Conservation (phyloP, 2,329 filamentous ascomycete genomes). For the Microascus cirrosus region DNA sequence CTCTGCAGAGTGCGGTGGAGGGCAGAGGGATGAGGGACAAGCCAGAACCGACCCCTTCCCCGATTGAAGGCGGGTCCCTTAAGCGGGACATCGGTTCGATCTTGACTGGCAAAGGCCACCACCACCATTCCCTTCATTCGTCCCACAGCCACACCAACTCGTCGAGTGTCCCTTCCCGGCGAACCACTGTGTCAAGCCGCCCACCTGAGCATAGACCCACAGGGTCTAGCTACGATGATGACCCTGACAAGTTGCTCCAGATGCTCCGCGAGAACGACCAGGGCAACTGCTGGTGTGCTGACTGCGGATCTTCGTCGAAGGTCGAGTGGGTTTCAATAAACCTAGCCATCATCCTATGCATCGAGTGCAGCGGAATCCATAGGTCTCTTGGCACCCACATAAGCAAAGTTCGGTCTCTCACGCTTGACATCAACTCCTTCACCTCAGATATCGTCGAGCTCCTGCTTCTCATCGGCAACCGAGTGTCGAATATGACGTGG, state of each 20-base stretch:
- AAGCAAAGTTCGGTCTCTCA: constrained; percentile 91
- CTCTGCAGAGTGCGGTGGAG: constrained; percentile 90
- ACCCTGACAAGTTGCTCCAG: constrained; percentile 76
- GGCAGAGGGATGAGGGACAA: constrained; percentile 52
- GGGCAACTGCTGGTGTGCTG: constrained; percentile 87
- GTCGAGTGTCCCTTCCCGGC: constrained; percentile 56
- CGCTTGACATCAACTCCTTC: constrained; percentile 90
- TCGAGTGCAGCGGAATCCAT: constrained; percentile 96
- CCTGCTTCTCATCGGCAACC: constrained; percentile 81
- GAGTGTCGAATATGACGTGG: constrained; percentile 94
- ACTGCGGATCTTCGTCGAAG: constrained; percentile 84
- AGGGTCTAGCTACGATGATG: constrained; percentile 67
- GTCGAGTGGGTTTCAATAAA: constrained; percentile 99
- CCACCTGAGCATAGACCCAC: constrained; percentile 59
- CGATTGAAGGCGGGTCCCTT: constrained; percentile 22
- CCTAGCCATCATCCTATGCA: constrained; percentile 88
- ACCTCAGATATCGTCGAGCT: constrained; percentile 95
- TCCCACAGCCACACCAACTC: constrained; percentile 31
- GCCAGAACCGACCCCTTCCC: constrained; percentile 14
- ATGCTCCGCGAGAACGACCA: constrained; percentile 82
- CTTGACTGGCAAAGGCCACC: constrained; percentile 79
- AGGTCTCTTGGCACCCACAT: constrained; percentile 94
- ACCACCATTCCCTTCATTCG: constrained; percentile 45
- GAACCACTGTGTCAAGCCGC: constrained; percentile 84
- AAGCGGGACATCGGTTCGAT: constrained; percentile 86